Base-by-base conservation (phyloP, 2,329 filamentous ascomycete genomes). In the Phaeosphaeria sp. region DNA sequence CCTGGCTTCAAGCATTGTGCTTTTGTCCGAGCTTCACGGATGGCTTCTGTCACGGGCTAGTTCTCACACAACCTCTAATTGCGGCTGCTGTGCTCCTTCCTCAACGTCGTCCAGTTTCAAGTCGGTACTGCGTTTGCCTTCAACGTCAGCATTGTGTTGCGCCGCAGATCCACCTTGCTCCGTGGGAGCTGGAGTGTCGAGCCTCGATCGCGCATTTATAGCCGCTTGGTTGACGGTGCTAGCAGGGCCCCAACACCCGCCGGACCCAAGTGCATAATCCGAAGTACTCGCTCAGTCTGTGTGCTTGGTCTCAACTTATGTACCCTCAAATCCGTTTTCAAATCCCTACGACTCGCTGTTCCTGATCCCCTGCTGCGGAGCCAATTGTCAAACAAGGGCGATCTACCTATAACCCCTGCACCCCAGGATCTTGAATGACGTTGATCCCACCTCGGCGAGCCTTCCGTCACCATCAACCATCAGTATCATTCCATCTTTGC, bases 371-470 rank as follows among this genome's bases (percentile, higher is more conserved):
- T 68, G 63, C 61, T 65, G 65, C 64, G 59, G 62, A 66, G 63
- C 66, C 60, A 39, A 65, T 70, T 68, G 62, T 68, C 65, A 66
- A 62, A 59, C 65, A 63, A 65, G 62, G 69, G 65, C 71, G 72
- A 75, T 74, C 73, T 68, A 65, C 71, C 60, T 64, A 54, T 54
- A 61, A 75, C 59, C 72, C 72, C 71, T 75, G 73, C 66, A 64
- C 58, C 59, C 54, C 67, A 60, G 56, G 57, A 65, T 63, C 65
- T 39, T 72, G 72, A 64, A 77, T 77, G 74, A 77, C 74, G 74
- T 76, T 75, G 71, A 71, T 73, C 66, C 64, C 63, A 59, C 60
- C 68, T 64, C 65, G 63, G 62, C 63, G 52, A 60, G 51, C 59
- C 62, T 68, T 68, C 60, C 60, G 60, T 69, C 69, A 66, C 65